A percentile compares a stretch with the other conserved stretches of the same genome.
phyloP scores from a whole-genome alignment of 306 rosid species.

The Phaseolus lunatus region DNA sequence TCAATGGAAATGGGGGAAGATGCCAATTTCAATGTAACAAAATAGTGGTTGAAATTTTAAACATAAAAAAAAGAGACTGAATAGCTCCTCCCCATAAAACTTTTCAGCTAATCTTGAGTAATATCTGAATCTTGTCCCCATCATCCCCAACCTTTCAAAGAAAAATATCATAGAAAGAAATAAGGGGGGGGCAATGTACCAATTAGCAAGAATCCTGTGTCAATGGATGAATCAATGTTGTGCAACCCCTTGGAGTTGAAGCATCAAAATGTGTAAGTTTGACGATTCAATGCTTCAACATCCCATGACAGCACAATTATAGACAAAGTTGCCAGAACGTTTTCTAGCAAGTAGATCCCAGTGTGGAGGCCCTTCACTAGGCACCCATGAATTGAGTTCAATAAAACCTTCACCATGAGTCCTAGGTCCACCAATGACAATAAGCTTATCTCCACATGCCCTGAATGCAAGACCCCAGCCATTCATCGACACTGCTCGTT shows the following conservation, averaged over 20 bases:
- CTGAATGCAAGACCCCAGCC: conserved; percentile 99
- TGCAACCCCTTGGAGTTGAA: conserved; percentile 47
- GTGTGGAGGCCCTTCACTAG: conserved; percentile 89
- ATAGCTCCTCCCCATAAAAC: conserved; percentile 57
- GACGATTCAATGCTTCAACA: conserved; percentile 61
- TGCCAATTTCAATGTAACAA: conserved; percentile 57
- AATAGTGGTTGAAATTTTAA: conserved; percentile 51
- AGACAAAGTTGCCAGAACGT: conserved; percentile 79
- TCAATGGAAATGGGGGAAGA: conserved; percentile 67
- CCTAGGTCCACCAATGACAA: conserved; percentile 91
- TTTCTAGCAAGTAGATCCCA: conserved; percentile 85
- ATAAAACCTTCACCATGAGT: conserved; percentile 74
- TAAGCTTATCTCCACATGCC: conserved; percentile 88
- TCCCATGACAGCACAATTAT: conserved; percentile 99
- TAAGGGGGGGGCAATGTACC: conserved; percentile 66
- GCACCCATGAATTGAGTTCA: conserved; percentile 93
- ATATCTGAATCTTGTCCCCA: conserved; percentile 60
- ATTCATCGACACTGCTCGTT: conserved; percentile 76
- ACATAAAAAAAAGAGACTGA: conserved; percentile 39
- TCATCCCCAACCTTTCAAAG: conserved; percentile 51
- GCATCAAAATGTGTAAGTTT: conserved; percentile 42
- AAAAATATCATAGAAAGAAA: conserved; percentile 47
- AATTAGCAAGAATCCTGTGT: conserved; percentile 71
- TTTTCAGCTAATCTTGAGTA: conserved; percentile 71
- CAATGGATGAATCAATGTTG: conserved; percentile 57